Percentiles rank a stretch among this genome's conserved stretches.
These are phyloP conservation scores for Skeletonema costatum DNA, from an alignment of 108 stramenopile genomes.

Conservation along the genomic window DNA sequence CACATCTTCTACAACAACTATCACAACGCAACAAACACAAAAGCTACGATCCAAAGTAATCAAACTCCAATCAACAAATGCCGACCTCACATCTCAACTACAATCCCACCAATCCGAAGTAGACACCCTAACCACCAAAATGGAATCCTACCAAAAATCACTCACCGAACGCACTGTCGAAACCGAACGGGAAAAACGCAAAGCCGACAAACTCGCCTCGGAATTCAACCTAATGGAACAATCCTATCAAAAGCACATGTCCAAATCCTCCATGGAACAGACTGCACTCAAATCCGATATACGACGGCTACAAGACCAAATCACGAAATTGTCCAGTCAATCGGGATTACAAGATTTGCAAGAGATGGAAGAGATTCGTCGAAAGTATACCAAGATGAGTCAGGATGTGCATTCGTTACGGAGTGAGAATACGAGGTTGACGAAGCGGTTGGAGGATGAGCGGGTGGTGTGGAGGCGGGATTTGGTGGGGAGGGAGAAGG, in stretches of 20 bases:
- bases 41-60: constrained; percentile 18
- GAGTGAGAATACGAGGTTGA: constrained; percentile 4
- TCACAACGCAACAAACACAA: constrained; percentile 8
- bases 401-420: constrained; percentile 25
- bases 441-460: constrained; percentile 5
- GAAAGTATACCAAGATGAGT: constrained; percentile 33
- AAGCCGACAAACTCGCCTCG: not conserved
- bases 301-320: not conserved
- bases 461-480: not conserved
- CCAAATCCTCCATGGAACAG: constrained; percentile 3
- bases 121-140: not conserved
- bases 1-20: not conserved
- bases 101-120: not conserved
- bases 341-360: constrained; percentile 14
- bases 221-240: constrained; percentile 8
- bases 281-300: not conserved
- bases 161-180: constrained; percentile 16
- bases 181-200: constrained; percentile 4
- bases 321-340: constrained; percentile 3
- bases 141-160: not conserved
- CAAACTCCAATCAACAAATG: constrained; percentile 15
- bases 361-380: constrained; percentile 41
- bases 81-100: constrained; percentile 10
- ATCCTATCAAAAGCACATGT: constrained; percentile 1
- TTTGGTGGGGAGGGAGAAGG: constrained; percentile 1